These are phyloP conservation scores for Talaromyces sp. DNA, from an alignment of 2,329 filamentous ascomycete genomes.

Conservation along the genomic window DNA sequence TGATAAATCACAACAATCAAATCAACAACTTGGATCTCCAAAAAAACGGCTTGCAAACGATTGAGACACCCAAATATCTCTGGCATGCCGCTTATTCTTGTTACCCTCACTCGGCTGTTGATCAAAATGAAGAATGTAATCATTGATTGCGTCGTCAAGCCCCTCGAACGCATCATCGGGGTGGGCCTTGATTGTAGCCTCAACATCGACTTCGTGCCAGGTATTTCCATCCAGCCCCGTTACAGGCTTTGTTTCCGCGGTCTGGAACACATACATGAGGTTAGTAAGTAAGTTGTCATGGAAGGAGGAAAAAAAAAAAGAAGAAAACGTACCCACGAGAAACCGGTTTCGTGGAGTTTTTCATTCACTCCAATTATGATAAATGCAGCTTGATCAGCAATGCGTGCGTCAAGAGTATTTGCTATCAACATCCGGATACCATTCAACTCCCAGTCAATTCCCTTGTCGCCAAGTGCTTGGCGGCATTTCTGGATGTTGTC, in stretches of 20 bases:
- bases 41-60: background rate
- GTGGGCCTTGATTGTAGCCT: background rate
- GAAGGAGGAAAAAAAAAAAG: background rate
- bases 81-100: background rate
- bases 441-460: background rate
- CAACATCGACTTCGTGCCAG: background rate
- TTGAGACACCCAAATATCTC: background rate
- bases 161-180: background rate
- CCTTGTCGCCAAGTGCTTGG: background rate
- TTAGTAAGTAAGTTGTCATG: background rate
- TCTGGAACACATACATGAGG: background rate
- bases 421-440: background rate
- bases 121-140: background rate
- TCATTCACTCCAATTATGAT: background rate
- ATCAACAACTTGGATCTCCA: background rate
- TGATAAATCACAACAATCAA: background rate
- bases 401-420: background rate
- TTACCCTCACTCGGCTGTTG: background rate
- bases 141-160: background rate
- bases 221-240: background rate
- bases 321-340: background rate
- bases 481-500: background rate
- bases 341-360: background rate
- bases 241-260: background rate
- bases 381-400: background rate